phyloP scores from a whole-genome alignment of 2,329 filamentous ascomycete species.

The Aspergillus transmontanensis region DNA sequence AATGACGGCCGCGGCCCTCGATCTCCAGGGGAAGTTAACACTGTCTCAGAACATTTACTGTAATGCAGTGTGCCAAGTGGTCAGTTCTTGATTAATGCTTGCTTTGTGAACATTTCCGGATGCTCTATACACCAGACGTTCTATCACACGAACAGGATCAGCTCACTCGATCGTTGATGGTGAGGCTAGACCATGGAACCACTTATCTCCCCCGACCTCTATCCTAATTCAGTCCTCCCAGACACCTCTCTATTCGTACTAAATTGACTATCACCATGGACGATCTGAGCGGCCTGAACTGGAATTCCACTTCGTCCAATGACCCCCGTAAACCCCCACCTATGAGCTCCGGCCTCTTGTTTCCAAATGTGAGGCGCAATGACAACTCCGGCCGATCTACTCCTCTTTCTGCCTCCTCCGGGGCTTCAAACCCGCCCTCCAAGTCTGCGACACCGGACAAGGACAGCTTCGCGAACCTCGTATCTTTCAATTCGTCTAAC shows the following conservation, averaged over 20 bases:
- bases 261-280: slow-evolving; percentile 41
- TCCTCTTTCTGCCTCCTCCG: slow-evolving; percentile 38
- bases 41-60: background rate
- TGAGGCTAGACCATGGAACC: slow-evolving; percentile 24
- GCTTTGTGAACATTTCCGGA: background rate
- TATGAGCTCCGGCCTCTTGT: slow-evolving; percentile 38
- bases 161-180: slow-evolving; percentile 17
- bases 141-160: slow-evolving; percentile 7
- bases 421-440: slow-evolving; percentile 38
- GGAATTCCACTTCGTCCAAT: slow-evolving; percentile 40
- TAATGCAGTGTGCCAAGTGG: background rate
- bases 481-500: slow-evolving; percentile 57
- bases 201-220: slow-evolving; percentile 16
- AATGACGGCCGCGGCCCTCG: slow-evolving; percentile 15
- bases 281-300: slow-evolving; percentile 50
- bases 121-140: background rate
- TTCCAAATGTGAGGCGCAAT: slow-evolving; percentile 40
- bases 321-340: slow-evolving; percentile 40
- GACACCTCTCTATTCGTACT: slow-evolving; percentile 18
- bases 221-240: slow-evolving; percentile 26
- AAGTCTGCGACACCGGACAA: slow-evolving; percentile 46
- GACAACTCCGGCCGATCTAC: slow-evolving; percentile 47
- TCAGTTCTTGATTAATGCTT: background rate
- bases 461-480: slow-evolving; percentile 64
- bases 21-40: slow-evolving; percentile 11